A percentile compares a stretch with the other conserved stretches of the same genome.
Conservation (phyloP, 768 basidiomycete species). For the Auriculariales sp. region DNA sequence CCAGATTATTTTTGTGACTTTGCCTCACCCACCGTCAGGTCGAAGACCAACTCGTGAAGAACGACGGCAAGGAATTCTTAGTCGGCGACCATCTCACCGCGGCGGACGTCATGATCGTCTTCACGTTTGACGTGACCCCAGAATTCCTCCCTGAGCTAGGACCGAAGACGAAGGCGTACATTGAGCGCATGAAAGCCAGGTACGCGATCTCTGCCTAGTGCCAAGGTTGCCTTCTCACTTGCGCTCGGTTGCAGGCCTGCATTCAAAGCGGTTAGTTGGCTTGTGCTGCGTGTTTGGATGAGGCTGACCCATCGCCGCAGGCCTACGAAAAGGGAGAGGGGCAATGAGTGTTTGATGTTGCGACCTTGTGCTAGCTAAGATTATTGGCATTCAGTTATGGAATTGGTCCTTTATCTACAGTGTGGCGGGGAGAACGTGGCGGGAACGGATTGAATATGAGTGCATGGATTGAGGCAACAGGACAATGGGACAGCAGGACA, state of each 20-base stretch:
- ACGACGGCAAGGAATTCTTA: slow-evolving; percentile 18
- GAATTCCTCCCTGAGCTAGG: slow-evolving; percentile 13
- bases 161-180: slow-evolving; percentile 21
- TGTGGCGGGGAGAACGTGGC: too few relatives aligned
- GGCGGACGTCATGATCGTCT: slow-evolving; percentile 32
- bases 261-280: not conserved
- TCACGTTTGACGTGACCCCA: slow-evolving; percentile 19
- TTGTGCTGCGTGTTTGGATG: too few relatives aligned
- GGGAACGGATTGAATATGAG: too few relatives aligned
- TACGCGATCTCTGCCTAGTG: too few relatives aligned
- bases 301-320: too few relatives aligned
- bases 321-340: too few relatives aligned
- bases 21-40: slow-evolving; percentile 16
- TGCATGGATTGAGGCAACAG: too few relatives aligned
- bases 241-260: not conserved
- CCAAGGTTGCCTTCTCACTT: not conserved
- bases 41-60: slow-evolving; percentile 21
- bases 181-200: slow-evolving; percentile 24
- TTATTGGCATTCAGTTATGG: too few relatives aligned
- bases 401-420: too few relatives aligned
- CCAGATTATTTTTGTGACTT: not conserved
- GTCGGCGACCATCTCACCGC: slow-evolving; percentile 24
- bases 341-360: too few relatives aligned
- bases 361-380: too few relatives aligned
- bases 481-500: too few relatives aligned